Evolutionary conservation across 768 basidiomycete genomes (phyloP).

Genomic region (Suillus sp.): DNA sequence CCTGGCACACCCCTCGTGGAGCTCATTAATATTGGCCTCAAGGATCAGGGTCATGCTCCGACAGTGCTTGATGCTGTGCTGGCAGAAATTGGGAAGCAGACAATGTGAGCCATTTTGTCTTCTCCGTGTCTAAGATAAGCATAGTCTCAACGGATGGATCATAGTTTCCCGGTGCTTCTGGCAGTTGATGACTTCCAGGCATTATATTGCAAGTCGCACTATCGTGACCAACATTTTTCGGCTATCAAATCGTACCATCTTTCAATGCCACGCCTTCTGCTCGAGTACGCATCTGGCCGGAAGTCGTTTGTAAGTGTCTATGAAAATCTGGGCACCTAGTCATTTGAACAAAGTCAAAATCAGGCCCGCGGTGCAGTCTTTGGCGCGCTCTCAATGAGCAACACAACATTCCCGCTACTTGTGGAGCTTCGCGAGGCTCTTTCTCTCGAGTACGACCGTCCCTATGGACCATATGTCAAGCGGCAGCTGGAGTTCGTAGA

Average conservation of each 20-base stretch:
- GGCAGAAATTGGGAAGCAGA: slow-evolving; percentile 63
- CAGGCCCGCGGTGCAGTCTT: slow-evolving; percentile 74
- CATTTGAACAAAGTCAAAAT: neutral
- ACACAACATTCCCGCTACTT: slow-evolving; percentile 58
- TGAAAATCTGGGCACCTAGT: neutral
- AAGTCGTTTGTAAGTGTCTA: slow-evolving; percentile 59
- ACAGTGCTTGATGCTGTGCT: slow-evolving; percentile 60
- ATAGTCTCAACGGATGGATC: slow-evolving; percentile 8
- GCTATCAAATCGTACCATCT: slow-evolving; percentile 76
- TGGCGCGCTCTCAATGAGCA: slow-evolving; percentile 65
- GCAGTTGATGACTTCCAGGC: slow-evolving; percentile 91
- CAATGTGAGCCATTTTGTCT: slow-evolving; percentile 44
- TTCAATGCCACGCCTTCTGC: slow-evolving; percentile 71
- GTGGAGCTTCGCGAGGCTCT: slow-evolving; percentile 69
- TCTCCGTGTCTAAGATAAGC: neutral
- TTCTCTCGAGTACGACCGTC: slow-evolving; percentile 41
- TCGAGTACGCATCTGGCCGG: slow-evolving; percentile 78
- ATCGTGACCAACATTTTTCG: slow-evolving; percentile 73
- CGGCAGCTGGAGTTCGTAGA: slow-evolving; percentile 48
- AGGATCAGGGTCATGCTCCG: slow-evolving; percentile 54
- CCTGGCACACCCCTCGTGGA: slow-evolving; percentile 52
- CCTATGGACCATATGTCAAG: slow-evolving; percentile 56
- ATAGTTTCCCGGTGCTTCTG: slow-evolving; percentile 75
- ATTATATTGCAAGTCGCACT: slow-evolving; percentile 65
- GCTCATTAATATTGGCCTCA: slow-evolving; percentile 59